Conservation (phyloP, 331 rosid species). For the Pyrus hybrid region DNA sequence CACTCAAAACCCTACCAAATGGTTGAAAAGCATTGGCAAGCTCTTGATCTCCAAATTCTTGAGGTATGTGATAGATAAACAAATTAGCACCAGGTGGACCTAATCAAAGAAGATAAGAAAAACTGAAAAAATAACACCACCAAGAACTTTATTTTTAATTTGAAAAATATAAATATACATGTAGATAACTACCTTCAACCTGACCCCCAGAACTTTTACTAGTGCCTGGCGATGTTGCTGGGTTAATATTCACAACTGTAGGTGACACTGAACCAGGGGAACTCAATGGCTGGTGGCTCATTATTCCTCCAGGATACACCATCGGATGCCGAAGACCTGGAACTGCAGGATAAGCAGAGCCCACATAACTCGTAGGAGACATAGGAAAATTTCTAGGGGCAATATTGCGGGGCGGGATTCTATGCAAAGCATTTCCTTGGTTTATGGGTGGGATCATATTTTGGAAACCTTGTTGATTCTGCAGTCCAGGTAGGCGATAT, state of each 20-base stretch:
- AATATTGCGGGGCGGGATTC: conserved; percentile 47
- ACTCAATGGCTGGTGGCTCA: conserved; percentile 62
- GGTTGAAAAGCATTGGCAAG: conserved; percentile 82
- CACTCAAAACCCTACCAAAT: conserved; percentile 88
- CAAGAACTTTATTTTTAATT: neutral
- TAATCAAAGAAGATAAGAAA: conserved; percentile 30
- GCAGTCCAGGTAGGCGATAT: conserved; percentile 84
- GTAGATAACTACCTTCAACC: conserved; percentile 68
- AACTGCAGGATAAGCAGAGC: conserved; percentile 66
- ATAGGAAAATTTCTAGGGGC: conserved; percentile 61
- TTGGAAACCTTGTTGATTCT: conserved; percentile 86
- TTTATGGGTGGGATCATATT: conserved; percentile 72
- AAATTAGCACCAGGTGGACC: conserved; percentile 99
- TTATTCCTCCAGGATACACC: conserved; percentile 75
- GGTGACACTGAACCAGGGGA: conserved; percentile 71
- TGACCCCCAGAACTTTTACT: conserved; percentile 70
- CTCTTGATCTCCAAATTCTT: conserved; percentile 90
- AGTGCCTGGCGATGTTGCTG: conserved; percentile 46
- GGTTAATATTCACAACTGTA: conserved; percentile 37
- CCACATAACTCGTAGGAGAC: conserved; percentile 65
- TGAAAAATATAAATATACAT: neutral
- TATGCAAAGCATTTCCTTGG: conserved; percentile 74
- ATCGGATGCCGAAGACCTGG: conserved; percentile 88
- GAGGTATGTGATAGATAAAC: conserved; percentile 98
- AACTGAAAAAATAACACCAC: conserved; percentile 23